Percentiles rank a stretch among this genome's conserved stretches.
Evolutionary conservation across 2,329 filamentous ascomycete genomes (phyloP).

Genomic region (Emergomyces pasteurianus): DNA sequence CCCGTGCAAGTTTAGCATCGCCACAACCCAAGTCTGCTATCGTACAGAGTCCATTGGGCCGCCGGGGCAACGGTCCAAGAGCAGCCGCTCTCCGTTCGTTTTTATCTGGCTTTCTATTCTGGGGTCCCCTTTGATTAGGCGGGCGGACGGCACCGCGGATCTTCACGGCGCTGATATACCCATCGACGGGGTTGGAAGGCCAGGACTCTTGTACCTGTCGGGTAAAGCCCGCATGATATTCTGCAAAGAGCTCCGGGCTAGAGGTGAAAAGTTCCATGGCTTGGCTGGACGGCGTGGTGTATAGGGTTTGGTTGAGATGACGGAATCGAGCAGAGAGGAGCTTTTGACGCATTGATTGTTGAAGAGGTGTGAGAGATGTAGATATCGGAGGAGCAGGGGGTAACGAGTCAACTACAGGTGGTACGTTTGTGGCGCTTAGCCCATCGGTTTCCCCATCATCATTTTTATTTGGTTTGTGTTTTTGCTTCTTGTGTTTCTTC

Average conservation of each 20-base stretch:
- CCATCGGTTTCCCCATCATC: slow-evolving; percentile 20
- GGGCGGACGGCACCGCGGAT: slow-evolving; percentile 46
- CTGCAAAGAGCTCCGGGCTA: slow-evolving; percentile 84
- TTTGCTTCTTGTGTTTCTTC: slow-evolving; percentile 8
- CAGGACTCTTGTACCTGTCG: slow-evolving; percentile 82
- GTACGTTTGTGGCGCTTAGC: neutral
- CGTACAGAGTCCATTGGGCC: slow-evolving; percentile 54
- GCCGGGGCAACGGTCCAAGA: slow-evolving; percentile 52
- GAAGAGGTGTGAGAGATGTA: slow-evolving; percentile 73
- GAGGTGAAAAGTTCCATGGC: slow-evolving; percentile 72
- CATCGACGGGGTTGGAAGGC: slow-evolving; percentile 92
- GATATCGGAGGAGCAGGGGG: slow-evolving; percentile 30
- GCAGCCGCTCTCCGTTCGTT: slow-evolving; percentile 15
- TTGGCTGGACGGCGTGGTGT: slow-evolving; percentile 76
- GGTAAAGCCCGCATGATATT: slow-evolving; percentile 94
- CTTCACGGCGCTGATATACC: slow-evolving; percentile 63
- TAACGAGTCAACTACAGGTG: neutral
- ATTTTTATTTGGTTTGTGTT: slow-evolving; percentile 12
- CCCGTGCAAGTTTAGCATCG: slow-evolving; percentile 67
- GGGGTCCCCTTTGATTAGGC: slow-evolving; percentile 24
- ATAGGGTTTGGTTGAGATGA: slow-evolving; percentile 91
- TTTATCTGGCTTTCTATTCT: slow-evolving; percentile 19
- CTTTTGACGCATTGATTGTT: slow-evolving; percentile 89
- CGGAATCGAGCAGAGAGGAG: slow-evolving; percentile 91
- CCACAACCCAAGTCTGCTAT: slow-evolving; percentile 91